Evolutionary conservation across 176 grass and related monocot genomes (phyloP), one percentile per base, ranked within the genome.

Genomic region (Eleusine coracana): DNA sequence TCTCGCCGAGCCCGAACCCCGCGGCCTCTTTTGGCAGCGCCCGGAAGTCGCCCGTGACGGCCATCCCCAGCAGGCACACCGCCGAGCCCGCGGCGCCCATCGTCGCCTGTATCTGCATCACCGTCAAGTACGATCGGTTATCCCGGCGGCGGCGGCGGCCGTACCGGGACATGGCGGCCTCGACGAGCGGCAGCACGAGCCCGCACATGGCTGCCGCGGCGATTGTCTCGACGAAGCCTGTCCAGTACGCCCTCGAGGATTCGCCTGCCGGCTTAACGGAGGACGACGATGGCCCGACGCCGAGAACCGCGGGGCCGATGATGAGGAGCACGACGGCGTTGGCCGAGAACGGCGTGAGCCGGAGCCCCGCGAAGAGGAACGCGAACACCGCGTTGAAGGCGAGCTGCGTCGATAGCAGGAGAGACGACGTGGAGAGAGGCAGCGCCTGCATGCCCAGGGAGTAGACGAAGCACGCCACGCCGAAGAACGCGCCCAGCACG

Each of bases 351-450:
- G 94, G 78, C 0, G 89, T 97, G 75, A 97, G 89, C 10, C 85
- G 77, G 74, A 94, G 82, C 6, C 87, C 77, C 41, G 79, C 91
- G 65, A 97, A 29, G 10, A 90, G 2, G 89, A 94, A 90, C 3
- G 94, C 89, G 71, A 88, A 97, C 5, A 97, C 27, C 3, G 94
- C 91, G 7, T 79, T 97, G 86, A 97, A 97, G 17, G 85, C 91
- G 10, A 97, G 91, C 83, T 97, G 94, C 69, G 91, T 91, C 17
- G 94, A 82, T 15, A 69, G 75, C n/a, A 97, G 87, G 27, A 94
- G 94, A 5, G 94, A 91, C 31, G 91, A 94, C n/a, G 94, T 90
- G 59, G 94, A 88, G 14, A 97, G 89, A 6, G 91, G 94, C 34
- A 97, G 89, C 28, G 63, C 88, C 68, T 88, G 79, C 37, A 89